Base-by-base conservation (phyloP, 2,329 filamentous ascomycete genomes). In the Penicillium sp. region DNA sequence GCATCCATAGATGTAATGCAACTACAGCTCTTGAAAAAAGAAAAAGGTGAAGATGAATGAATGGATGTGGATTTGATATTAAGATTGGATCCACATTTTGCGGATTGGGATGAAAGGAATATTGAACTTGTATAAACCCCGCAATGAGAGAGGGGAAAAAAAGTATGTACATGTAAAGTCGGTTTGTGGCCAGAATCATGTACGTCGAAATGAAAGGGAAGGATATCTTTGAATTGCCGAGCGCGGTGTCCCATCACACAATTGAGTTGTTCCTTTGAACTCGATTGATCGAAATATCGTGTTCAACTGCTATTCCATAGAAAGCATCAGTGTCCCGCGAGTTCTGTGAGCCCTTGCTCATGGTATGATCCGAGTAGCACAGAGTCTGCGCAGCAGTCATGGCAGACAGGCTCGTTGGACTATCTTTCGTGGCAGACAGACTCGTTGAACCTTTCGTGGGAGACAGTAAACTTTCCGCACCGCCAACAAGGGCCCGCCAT, bases 231-330 rank as follows among this genome's bases (percentile, higher is more conserved):
- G 36, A 19, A 43, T 8, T 52, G n/a, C 11, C 2, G 31, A 34
- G 29, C 10, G 6, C 1, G 11, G 27, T 16, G 9, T 29, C 19
- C 29, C 6, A 43, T 57, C 52, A 65, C 23, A 62, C 60, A 5
- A 59, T 31, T 6, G 57, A 60, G 27, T 50, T 46, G 8, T 59
- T 53, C 36, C 43, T 49, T 23, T 50, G 60, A 10, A 45, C 38
- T 43, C 65, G 69, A 15, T 63, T 50, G 11, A 73, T 58, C 3
- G 65, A 69, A 38, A 72, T 67, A 43, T 71, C 66, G 53, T 70
- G 68, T 36, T 68, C 70, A 19, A 73, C 66, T 3, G 63, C 51
- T 27, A 73, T 73, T 1, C 65, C 69, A 31, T 63, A 60, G 16
- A 59, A 60, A 11, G 50, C 38, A 15, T 64, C 58, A 4, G 57